Percentiles rank a stretch among this genome's conserved stretches.
These are phyloP conservation scores for Berkeleyomyces rouxiae DNA, from an alignment of 2,329 filamentous ascomycete species.

Conservation along the genomic window DNA sequence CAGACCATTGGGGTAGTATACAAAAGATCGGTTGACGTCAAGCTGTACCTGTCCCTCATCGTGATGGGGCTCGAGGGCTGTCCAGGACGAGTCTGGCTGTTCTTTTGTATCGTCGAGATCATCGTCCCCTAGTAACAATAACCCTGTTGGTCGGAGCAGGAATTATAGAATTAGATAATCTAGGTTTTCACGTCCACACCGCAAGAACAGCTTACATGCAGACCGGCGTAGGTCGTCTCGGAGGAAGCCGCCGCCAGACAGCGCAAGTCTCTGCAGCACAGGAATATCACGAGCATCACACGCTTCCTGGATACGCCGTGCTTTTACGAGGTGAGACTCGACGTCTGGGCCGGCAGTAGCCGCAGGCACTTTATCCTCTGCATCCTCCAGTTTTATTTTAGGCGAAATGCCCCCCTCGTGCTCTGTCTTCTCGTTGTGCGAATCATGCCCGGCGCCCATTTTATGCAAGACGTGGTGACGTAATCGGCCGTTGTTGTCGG, in stretches of 20 bases:
- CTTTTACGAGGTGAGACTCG: conserved; percentile 21
- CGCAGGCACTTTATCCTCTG: background rate
- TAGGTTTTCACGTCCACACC: background rate
- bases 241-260: conserved; percentile 49
- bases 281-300: conserved; percentile 41
- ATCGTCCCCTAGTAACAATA: conserved; percentile 34
- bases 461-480: background rate
- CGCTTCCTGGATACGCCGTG: conserved; percentile 37
- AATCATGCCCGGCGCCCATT: background rate
- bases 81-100: conserved; percentile 28
- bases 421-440: background rate
- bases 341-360: background rate
- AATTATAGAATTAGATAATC: conserved; percentile 6
- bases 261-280: conserved; percentile 40
- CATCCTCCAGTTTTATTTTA: background rate
- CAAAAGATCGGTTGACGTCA: conserved; percentile 90
- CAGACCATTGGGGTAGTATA: conserved; percentile 79
- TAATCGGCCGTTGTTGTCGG: background rate
- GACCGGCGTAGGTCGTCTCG: conserved; percentile 49
- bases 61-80: conserved; percentile 51
- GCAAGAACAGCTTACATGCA: conserved; percentile 48
- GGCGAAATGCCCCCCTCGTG: background rate
- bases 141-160: conserved; percentile 33
- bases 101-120: conserved; percentile 13
- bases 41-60: conserved; percentile 86